These are phyloP conservation scores for Trichocomaceae sp. DNA, from an alignment of 2,329 filamentous ascomycete species.

Conservation along the genomic window DNA sequence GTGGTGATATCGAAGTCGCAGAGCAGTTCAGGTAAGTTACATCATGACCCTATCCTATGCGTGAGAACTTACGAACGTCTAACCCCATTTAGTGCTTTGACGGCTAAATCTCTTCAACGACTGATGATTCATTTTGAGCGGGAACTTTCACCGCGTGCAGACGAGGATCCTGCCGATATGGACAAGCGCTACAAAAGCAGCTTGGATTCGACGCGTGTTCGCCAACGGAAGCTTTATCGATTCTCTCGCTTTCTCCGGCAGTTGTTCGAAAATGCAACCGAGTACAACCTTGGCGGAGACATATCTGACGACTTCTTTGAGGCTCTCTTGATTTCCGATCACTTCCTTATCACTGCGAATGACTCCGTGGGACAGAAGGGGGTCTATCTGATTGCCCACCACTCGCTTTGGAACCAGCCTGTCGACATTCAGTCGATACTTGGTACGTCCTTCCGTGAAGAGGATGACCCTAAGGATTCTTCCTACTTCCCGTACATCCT, in stretches of 20 bases:
- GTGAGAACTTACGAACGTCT: neutral
- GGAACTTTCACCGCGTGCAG: conserved; percentile 76
- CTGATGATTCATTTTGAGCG: conserved; percentile 87
- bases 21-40: conserved; percentile 76
- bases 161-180: conserved; percentile 80
- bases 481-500: conserved; percentile 72
- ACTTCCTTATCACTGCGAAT: conserved; percentile 73
- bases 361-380: conserved; percentile 64
- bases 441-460: conserved; percentile 67
- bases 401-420: conserved; percentile 64
- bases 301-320: conserved; percentile 72
- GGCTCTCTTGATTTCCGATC: conserved; percentile 70
- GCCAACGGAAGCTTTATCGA: conserved; percentile 92
- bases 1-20: conserved; percentile 91
- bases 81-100: conserved; percentile 57
- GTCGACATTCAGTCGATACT: conserved; percentile 82
- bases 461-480: conserved; percentile 63
- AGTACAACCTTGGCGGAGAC: conserved; percentile 74
- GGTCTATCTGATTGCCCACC: conserved; percentile 78
- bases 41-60: neutral
- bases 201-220: conserved; percentile 88
- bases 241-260: conserved; percentile 87
- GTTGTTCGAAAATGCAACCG: conserved; percentile 92
- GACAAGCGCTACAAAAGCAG: conserved; percentile 96
- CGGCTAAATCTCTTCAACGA: conserved; percentile 83